A percentile compares a stretch with the other conserved stretches of the same genome.
phyloP scores from a whole-genome alignment of 176 grass and related monocot genomes.

The Rhynchospora tenuis region DNA sequence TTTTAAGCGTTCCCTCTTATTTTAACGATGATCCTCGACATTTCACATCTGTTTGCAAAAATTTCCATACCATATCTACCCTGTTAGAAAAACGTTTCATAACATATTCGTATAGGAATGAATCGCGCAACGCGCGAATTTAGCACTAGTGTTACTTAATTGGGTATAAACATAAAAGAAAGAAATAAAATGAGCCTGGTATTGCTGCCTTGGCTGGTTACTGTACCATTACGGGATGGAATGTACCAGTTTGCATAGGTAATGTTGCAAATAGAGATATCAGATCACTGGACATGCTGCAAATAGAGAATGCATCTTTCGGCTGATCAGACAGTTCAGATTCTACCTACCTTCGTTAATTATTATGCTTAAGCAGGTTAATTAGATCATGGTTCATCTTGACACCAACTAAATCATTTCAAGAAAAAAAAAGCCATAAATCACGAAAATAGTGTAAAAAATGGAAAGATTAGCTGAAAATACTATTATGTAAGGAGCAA shows the following conservation, averaged over 20 bases:
- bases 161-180: neutral
- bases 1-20: no score
- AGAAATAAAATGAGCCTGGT: neutral
- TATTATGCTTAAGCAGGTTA: neutral
- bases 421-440: neutral
- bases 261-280: neutral
- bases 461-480: neutral
- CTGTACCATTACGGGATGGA: neutral
- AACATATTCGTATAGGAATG: no score
- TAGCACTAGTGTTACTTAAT: neutral
- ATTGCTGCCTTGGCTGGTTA: neutral
- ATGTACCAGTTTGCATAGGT: neutral
- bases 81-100: no score
- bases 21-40: no score
- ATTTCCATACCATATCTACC: no score
- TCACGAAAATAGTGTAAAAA: neutral
- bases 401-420: neutral
- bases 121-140: no score
- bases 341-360: neutral
- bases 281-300: neutral
- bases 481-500: neutral
- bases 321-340: neutral
- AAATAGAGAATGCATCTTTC: no score
- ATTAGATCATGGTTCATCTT: neutral
- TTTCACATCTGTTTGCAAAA: no score